Conservation (phyloP, 495 filamentous ascomycete species). For the Penicillium riverlandense region DNA sequence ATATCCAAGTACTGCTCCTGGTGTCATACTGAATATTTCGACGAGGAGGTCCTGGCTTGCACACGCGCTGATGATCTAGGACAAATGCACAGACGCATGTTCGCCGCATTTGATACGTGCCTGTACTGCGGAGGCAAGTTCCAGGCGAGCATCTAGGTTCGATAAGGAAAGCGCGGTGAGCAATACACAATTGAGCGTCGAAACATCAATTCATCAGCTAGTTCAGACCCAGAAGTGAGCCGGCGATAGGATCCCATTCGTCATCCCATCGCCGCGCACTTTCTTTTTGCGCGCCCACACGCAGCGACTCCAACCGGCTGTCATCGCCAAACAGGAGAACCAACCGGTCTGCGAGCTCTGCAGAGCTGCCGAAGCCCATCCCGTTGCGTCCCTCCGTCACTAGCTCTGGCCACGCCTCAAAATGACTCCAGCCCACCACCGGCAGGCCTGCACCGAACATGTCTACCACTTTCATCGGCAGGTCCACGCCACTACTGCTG, state of each 20-base stretch:
- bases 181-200: background rate
- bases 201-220: background rate
- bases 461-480: conserved; percentile 99
- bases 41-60: conserved; percentile 30
- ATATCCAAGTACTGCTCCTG: conserved; percentile 47
- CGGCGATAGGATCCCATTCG: conserved; percentile 81
- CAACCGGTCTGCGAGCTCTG: conserved; percentile 52
- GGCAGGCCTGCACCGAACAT: conserved; percentile 95
- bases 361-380: conserved; percentile 63
- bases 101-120: conserved; percentile 45
- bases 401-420: conserved; percentile 80
- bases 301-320: conserved; percentile 52
- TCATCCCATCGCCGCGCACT: conserved; percentile 82
- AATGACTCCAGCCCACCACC: conserved; percentile 76
- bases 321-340: conserved; percentile 52
- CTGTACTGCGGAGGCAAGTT: conserved; percentile 50
- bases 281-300: conserved; percentile 68
- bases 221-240: conserved; percentile 56
- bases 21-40: conserved; percentile 42
- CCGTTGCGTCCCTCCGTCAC: conserved; percentile 84
- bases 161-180: too few species aligned
- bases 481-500: conserved; percentile 86
- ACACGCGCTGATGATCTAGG: conserved; percentile 11
- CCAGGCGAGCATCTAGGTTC: conserved; percentile 8
- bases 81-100: conserved; percentile 19